Evolutionary conservation across 2,329 filamentous ascomycete species (phyloP).

Genomic region (Arthroderma sp.): DNA sequence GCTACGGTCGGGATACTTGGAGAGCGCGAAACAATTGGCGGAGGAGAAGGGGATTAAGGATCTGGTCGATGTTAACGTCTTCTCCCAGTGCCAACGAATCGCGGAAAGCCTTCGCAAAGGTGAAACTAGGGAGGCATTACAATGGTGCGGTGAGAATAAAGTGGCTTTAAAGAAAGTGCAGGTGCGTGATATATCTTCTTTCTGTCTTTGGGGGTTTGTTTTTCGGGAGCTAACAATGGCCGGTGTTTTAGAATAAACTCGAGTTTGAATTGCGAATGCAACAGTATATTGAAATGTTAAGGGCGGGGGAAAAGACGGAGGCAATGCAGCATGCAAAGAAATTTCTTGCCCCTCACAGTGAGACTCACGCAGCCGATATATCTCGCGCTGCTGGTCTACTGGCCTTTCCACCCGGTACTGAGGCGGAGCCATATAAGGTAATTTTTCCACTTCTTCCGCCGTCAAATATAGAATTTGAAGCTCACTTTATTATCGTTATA

Average conservation of each 20-base stretch:
- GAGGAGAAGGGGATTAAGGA: constrained; percentile 62
- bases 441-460: background rate
- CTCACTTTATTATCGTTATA: constrained; percentile 18
- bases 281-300: constrained; percentile 84
- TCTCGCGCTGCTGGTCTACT: constrained; percentile 65
- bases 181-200: constrained; percentile 33
- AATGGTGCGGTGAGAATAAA: constrained; percentile 90
- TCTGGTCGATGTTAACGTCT: constrained; percentile 79
- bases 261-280: constrained; percentile 90
- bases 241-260: constrained; percentile 51
- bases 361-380: constrained; percentile 56
- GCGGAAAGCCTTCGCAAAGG: constrained; percentile 57
- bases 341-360: constrained; percentile 58
- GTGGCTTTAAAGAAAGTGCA: constrained; percentile 80
- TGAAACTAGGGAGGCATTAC: constrained; percentile 64
- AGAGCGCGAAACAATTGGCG: constrained; percentile 63
- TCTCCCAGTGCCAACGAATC: constrained; percentile 68
- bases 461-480: background rate
- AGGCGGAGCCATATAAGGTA: constrained; percentile 48
- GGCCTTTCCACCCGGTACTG: constrained; percentile 54
- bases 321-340: constrained; percentile 73
- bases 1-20: constrained; percentile 66
- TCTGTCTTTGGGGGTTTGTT: too few species aligned
- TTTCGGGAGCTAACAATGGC: background rate
- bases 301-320: constrained; percentile 52